Evolutionary conservation across 1,139 yeast species (phyloP), one percentile per base, ranked within the genome.

Genomic region (Suhomyces bokatorum): DNA sequence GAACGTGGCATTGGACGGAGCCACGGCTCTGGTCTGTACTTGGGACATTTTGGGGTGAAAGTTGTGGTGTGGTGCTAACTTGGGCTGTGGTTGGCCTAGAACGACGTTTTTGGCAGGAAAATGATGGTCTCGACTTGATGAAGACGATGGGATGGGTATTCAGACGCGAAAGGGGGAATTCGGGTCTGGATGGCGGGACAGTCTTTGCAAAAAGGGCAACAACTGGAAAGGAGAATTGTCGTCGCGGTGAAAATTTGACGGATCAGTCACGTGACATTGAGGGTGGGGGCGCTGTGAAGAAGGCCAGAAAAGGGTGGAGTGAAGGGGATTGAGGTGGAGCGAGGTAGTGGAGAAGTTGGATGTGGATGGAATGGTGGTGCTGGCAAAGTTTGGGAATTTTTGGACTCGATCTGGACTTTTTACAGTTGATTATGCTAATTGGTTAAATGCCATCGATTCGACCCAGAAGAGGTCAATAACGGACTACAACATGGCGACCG

Each of bases 1-100:
- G 73, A 93, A 93, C 39, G 95, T 86, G 47, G 95, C 91, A 70
- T 89, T 89, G 40, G 95, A 85, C 26, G 91, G 88, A 37, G 68
- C 65, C 16, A 36, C 32, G 24, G 63, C 66, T 36, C 62, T 58
- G 33, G 66, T 26, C 37, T 42, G 44, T 28, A 37, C 26, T 37
- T 37, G 40, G 41, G 41, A 40, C 44, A 42, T 42, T 20, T 20
- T 20, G 24, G 20, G 24, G 24, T 20, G 24, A 20, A 20, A 40
- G 24, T 22, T 17, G 12, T 17, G 9, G 6, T 28, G 13, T 28
- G 13, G 9, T 20, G 17, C 20, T 32, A 32, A 32, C 28, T 26
- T 8, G 12, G 10, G 37, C 10, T 30, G 15, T 32, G 13, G 27
- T 4, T 8, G 40, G 13, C 33, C 35, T 36, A 12, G 37, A 36